A percentile compares a stretch with the other conserved stretches of the same genome.
Evolutionary conservation across 208 protist species (phyloP).

Genomic region (Leishmania amazonensis): DNA sequence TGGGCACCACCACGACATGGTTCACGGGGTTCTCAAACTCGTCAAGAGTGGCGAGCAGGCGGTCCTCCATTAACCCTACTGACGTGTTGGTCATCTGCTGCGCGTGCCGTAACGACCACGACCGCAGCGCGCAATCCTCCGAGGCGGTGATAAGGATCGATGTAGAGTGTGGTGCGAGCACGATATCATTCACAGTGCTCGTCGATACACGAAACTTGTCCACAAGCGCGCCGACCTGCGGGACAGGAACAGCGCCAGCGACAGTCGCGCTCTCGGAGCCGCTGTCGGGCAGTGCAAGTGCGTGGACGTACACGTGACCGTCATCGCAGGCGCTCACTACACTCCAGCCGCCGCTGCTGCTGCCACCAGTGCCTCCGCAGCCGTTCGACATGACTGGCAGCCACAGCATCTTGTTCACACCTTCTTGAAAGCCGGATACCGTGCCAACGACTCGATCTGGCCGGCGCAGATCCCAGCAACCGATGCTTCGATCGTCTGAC

Average conservation of each 20-base stretch:
- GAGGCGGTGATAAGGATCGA: conserved; percentile 66
- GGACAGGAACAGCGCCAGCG: neutral
- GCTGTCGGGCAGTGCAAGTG: conserved; percentile 19
- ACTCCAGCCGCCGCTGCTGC: conserved; percentile 15
- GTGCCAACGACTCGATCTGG: conserved; percentile 39
- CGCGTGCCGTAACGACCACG: conserved; percentile 61
- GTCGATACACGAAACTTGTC: conserved; percentile 75
- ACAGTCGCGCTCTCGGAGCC: neutral
- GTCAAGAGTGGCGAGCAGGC: conserved; percentile 72
- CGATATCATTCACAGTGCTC: conserved; percentile 82
- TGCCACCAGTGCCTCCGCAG: conserved; percentile 10
- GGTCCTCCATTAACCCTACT: conserved; percentile 40
- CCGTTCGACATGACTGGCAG: conserved; percentile 29
- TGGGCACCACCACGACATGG: conserved; percentile 66
- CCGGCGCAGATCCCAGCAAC: conserved; percentile 69
- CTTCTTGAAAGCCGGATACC: conserved; percentile 68
- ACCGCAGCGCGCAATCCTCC: conserved; percentile 78
- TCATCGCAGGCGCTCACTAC: conserved; percentile 85
- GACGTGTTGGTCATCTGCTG: conserved; percentile 16
- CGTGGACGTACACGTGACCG: conserved; percentile 80
- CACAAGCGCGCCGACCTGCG: conserved; percentile 44
- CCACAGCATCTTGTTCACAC: conserved; percentile 83
- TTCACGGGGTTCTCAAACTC: conserved; percentile 88
- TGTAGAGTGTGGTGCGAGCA: conserved; percentile 37
- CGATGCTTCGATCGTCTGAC: conserved; percentile 79